phyloP scores from a whole-genome alignment of 2,329 filamentous ascomycete species.

The Aureobasidium sp. region DNA sequence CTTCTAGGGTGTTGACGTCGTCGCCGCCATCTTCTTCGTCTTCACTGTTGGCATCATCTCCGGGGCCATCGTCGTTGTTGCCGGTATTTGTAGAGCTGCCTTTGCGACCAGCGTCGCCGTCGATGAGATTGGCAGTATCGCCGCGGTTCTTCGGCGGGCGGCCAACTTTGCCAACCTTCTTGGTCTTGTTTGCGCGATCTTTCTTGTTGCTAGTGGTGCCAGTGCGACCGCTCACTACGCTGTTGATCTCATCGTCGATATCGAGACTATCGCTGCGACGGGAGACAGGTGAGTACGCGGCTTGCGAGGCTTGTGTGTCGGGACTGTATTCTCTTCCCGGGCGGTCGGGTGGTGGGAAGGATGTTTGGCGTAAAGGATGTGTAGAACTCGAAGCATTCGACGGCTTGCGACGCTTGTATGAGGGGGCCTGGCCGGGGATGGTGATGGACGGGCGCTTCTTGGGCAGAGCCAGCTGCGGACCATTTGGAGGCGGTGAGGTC shows the following conservation, averaged over 20 bases:
- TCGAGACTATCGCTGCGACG: slow-evolving; percentile 17
- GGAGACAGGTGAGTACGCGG: slow-evolving; percentile 9
- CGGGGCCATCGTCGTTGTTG: slow-evolving; percentile 35
- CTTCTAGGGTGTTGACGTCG: slow-evolving; percentile 50
- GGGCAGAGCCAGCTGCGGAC: slow-evolving; percentile 32
- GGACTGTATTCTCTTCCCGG: slow-evolving; percentile 20
- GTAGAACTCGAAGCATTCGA: slow-evolving; percentile 52
- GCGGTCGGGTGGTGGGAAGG: slow-evolving; percentile 56
- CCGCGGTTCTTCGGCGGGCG: slow-evolving; percentile 6
- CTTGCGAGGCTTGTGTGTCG: slow-evolving; percentile 12
- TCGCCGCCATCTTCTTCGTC: slow-evolving; percentile 47
- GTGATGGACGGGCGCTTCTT: slow-evolving; percentile 57
- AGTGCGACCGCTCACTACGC: slow-evolving; percentile 20
- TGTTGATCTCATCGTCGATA: slow-evolving; percentile 27
- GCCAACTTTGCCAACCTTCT: slow-evolving; percentile 13
- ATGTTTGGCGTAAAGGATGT: slow-evolving; percentile 71
- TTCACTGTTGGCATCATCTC: slow-evolving; percentile 37
- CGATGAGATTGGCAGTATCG: slow-evolving; percentile 11
- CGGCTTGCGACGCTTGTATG: slow-evolving; percentile 59
- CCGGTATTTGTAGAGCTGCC: slow-evolving; percentile 9
- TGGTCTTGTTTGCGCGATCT: slow-evolving; percentile 32
- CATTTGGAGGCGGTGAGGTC: slow-evolving; percentile 11
- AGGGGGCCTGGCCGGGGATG: slow-evolving; percentile 36
- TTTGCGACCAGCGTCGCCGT: slow-evolving; percentile 11
- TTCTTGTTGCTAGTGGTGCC: neutral